These are phyloP conservation scores for Lantana camara DNA, from an alignment of 257 asterid species.

Conservation along the genomic window DNA sequence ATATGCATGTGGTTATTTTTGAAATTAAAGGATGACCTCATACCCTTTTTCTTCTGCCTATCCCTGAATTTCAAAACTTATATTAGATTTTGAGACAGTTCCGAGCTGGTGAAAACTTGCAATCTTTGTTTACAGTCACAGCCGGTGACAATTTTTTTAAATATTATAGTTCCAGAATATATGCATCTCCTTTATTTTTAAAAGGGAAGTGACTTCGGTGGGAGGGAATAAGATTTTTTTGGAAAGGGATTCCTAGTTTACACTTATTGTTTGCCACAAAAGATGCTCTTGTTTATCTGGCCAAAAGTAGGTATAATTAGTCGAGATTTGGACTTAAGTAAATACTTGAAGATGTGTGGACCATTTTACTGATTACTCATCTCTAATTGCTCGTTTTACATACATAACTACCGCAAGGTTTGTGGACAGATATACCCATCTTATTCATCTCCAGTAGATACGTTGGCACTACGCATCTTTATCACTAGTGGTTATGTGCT, in stretches of 20 bases:
- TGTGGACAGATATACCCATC: neutral
- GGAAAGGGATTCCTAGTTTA: neutral
- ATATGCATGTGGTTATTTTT: neutral
- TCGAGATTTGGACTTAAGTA: neutral
- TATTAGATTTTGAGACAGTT: neutral
- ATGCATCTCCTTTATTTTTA: neutral
- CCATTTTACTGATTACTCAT: no score
- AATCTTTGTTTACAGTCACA: no score
- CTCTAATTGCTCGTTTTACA: no score
- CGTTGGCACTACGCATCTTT: neutral
- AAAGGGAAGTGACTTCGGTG: neutral
- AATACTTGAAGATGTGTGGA: conserved; percentile 3
- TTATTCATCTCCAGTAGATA: neutral
- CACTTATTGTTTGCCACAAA: neutral
- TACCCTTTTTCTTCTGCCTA: neutral
- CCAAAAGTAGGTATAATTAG: neutral
- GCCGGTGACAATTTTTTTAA: no score
- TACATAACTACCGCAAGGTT: no score
- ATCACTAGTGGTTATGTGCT: neutral
- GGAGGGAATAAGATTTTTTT: neutral
- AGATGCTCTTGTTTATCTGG: conserved; percentile 1
- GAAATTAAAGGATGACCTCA: neutral
- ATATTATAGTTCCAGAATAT: neutral
- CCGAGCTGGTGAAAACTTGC: neutral
- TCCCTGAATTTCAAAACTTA: neutral